phyloP scores from a whole-genome alignment of 208 protist species.

The Acanthamoeba pearcei region DNA sequence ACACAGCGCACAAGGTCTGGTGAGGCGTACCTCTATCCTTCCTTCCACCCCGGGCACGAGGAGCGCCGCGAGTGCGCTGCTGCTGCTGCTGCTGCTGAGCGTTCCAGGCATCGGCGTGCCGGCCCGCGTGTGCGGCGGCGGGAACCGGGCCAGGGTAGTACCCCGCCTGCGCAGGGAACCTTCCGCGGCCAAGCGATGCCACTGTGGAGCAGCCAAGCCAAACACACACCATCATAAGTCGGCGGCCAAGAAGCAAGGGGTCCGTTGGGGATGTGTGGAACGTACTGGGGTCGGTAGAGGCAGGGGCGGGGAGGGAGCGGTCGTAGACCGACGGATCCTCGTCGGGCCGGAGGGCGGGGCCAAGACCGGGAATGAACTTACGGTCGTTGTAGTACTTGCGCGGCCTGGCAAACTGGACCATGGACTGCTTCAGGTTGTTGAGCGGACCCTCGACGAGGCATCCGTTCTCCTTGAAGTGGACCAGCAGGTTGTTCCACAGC shows the following conservation, averaged over 20 bases:
- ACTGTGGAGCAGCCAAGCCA: neutral
- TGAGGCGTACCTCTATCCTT: neutral
- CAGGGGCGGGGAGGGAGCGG: neutral
- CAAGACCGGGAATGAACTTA: conserved; percentile 10
- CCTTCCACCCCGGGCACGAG: neutral
- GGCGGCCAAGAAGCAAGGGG: neutral
- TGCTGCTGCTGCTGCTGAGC: conserved; percentile 13
- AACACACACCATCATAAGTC: neutral
- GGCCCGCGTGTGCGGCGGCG: neutral
- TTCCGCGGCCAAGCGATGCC: neutral
- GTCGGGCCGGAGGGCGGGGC: neutral
- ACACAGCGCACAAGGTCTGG: too few relatives aligned
- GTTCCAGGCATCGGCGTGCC: conserved; percentile 10
- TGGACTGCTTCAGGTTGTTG: conserved; percentile 87
- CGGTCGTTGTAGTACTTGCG: conserved; percentile 76
- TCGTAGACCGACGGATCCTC: conserved; percentile 24
- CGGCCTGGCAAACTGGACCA: conserved; percentile 85
- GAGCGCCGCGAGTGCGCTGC: neutral
- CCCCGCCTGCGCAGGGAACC: neutral
- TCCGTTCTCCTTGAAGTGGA: conserved; percentile 91
- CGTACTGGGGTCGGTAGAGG: neutral
- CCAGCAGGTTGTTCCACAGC: conserved; percentile 94
- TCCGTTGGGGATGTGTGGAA: neutral
- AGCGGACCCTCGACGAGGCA: conserved; percentile 93
- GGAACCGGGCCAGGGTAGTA: neutral